A percentile compares a stretch with the other conserved stretches of the same genome.
phyloP scores from a whole-genome alignment of 208 protist species.

The Trypanosoma melophagium region DNA sequence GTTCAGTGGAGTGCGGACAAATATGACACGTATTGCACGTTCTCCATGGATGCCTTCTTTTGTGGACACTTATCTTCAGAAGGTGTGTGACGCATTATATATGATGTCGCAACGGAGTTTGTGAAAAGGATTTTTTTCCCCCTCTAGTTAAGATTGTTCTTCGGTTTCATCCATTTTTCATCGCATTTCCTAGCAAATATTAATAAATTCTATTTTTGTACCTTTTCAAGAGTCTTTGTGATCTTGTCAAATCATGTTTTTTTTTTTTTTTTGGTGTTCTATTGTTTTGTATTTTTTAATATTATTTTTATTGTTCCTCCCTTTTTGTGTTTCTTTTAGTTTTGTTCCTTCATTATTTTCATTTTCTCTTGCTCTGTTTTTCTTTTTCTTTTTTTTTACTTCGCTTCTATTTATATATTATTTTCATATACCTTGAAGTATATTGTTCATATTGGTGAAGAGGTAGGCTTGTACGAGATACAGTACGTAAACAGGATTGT shows the following conservation, averaged over 20 bases:
- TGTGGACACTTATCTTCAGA: conserved; percentile 59
- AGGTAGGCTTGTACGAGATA: too few relatives aligned
- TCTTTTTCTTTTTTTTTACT: conserved; percentile 18
- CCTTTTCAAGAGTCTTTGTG: too few relatives aligned
- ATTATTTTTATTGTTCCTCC: conserved; percentile 12
- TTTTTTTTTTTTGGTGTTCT: conserved; percentile 2
- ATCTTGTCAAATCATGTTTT: background rate
- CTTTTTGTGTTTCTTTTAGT: background rate
- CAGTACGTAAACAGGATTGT: background rate
- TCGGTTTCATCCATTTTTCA: background rate
- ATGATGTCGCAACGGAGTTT: conserved; percentile 35
- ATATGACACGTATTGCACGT: conserved; percentile 43
- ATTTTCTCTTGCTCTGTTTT: background rate
- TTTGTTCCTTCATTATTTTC: background rate
- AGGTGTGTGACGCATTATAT: conserved; percentile 61
- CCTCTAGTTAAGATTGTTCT: background rate
- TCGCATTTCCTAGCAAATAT: too few relatives aligned
- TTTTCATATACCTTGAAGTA: background rate
- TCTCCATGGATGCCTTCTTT: conserved; percentile 38
- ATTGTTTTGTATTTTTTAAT: conserved; percentile 8
- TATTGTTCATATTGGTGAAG: background rate
- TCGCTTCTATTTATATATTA: background rate
- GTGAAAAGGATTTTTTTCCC: conserved; percentile 16
- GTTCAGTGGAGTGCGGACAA: conserved; percentile 65
- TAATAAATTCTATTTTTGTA: conserved; percentile 20